Conservation (phyloP, 2,329 filamentous ascomycete genomes). For the Aspergillus sp. region DNA sequence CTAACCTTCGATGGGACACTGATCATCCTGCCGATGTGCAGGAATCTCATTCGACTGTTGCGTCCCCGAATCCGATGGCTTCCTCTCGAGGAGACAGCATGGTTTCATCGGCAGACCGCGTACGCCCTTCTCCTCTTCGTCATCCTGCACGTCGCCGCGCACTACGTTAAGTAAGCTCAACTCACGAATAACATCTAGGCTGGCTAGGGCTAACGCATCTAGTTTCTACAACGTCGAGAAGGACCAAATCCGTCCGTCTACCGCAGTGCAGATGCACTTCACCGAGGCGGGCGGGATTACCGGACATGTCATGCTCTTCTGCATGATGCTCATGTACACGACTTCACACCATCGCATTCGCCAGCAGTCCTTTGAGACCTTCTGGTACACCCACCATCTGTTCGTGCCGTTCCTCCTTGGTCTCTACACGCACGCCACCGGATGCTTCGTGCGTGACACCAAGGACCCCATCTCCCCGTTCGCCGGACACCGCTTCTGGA, state of each 20-base stretch:
- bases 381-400: conserved; percentile 99
- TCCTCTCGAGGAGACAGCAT: conserved; percentile 92
- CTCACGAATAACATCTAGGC: not conserved
- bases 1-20: conserved; percentile 80
- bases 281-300: conserved; percentile 85
- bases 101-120: conserved; percentile 94
- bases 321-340: conserved; percentile 98
- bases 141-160: conserved; percentile 69
- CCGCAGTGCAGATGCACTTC: conserved; percentile 89
- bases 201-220: conserved; percentile 22
- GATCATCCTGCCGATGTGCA: conserved; percentile 91
- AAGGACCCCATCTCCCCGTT: conserved; percentile 74
- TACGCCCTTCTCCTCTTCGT: conserved; percentile 85
- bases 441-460: conserved; percentile 92
- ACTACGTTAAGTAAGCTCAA: conserved; percentile 83
- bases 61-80: conserved; percentile 84
- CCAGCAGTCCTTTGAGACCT: conserved; percentile 96
- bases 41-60: conserved; percentile 79
- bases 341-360: conserved; percentile 90
- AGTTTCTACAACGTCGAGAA: conserved; percentile 95
- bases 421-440: conserved; percentile 92
- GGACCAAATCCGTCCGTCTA: conserved; percentile 73
- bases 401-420: conserved; percentile 93
- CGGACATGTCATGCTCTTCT: conserved; percentile 96
- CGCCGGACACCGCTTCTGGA: conserved; percentile 77